Evolutionary conservation across 306 rosid genomes (phyloP), one percentile per base, ranked within the genome.

Genomic region (Sophora flavescens): DNA sequence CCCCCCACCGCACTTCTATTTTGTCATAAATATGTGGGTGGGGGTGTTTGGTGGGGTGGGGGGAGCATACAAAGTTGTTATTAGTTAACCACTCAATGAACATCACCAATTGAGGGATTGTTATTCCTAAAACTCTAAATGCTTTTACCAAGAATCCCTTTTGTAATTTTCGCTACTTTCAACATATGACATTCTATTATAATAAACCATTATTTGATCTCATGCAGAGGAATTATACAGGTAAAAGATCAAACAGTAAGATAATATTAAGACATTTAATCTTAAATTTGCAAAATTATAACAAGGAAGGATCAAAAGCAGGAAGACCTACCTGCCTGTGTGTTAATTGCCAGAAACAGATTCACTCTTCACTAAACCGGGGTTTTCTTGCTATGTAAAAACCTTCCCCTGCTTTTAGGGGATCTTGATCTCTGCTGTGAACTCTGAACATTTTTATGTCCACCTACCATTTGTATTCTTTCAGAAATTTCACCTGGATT

Each of bases 341-440:
- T 58, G 48, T 53, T 22, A 72, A 75, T 57, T 41, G 79, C 70
- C 72, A 18, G 50, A 71, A 72, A 56, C 57, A 44, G 35, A 58
- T 33, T 39, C 73, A 51, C 63, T 52, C 69, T 72, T 68, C 6
- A 63, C 72, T 35, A 63, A 81, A 61, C 69, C 26, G 72, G 64
- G 17, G 33, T 18, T 50, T 78, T 82, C 85, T 84, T 79, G 78
- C 44, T 50, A 17, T 74, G 50, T 41, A 73, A 62, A 52, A 70
- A 57, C 76, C 71, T 76, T 39, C 45, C 72, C n/a, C 44, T 62
- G 62, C 74, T 62, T 26, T 8, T 73, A 63, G 81, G 63, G 61
- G 76, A 77, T 42, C 75, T 82, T 73, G 83, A 68, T 64, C 74
- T 16, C 59, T 52, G 74, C 11, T 6, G 70, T 8, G 59, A 57